A percentile compares a stretch with the other conserved stretches of the same genome.
Evolutionary conservation across 331 rosid species (phyloP).

Genomic region (Acacia concinna): DNA sequence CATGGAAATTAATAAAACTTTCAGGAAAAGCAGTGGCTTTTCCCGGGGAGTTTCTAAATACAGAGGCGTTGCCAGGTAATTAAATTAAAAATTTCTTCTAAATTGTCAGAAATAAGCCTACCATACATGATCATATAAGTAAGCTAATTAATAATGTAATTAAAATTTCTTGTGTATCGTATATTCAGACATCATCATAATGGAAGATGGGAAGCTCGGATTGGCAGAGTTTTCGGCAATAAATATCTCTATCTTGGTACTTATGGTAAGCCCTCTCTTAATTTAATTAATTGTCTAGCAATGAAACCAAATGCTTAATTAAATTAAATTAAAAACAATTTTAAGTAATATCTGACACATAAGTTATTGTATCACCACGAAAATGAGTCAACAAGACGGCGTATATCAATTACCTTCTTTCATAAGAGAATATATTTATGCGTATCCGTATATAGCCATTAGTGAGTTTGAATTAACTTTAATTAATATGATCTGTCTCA

Average conservation of each 20-base stretch:
- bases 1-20: neutral
- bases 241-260: constrained; percentile 97
- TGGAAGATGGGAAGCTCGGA: constrained; percentile 98
- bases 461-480: neutral
- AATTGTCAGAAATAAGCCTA: too few relatives aligned
- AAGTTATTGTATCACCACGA: too few relatives aligned
- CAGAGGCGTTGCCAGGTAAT: constrained; percentile 91
- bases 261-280: constrained; percentile 50
- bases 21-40: constrained; percentile 95
- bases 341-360: too few relatives aligned
- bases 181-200: constrained; percentile 82
- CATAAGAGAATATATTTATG: neutral
- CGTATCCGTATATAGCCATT: neutral
- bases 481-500: neutral
- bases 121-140: neutral
- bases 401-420: neutral
- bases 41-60: constrained; percentile 96
- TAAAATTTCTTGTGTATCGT: neutral
- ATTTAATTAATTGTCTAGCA: neutral
- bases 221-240: constrained; percentile 90
- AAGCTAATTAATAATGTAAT: neutral
- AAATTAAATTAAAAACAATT: too few relatives aligned
- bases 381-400: neutral
- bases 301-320: neutral
- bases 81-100: neutral